phyloP scores from a whole-genome alignment of 2,329 filamentous ascomycete species.

The Penicillium psychrosexuale region DNA sequence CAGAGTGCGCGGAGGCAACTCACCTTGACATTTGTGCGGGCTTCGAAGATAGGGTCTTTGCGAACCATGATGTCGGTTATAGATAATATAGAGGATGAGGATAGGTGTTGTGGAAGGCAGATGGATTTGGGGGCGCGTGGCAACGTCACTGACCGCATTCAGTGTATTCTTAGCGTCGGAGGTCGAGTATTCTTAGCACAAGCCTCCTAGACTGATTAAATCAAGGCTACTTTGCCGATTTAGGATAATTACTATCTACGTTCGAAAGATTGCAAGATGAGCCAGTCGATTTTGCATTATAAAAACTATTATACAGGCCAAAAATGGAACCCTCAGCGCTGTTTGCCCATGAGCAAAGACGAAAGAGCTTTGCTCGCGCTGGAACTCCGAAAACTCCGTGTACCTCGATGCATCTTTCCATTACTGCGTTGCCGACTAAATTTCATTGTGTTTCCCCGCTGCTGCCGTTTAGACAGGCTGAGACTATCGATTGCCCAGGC shows the following conservation, averaged over 20 bases:
- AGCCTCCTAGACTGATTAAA: no score
- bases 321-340: constrained; percentile 20
- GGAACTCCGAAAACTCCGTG: constrained; percentile 44
- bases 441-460: constrained; percentile 23
- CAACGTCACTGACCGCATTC: constrained; percentile 30
- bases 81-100: neutral
- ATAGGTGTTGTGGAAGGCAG: constrained; percentile 3
- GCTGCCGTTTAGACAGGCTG: constrained; percentile 35
- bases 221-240: neutral
- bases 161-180: constrained; percentile 9
- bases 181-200: neutral
- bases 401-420: constrained; percentile 35
- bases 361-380: constrained; percentile 25
- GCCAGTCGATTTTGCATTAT: constrained; percentile 12
- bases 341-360: constrained; percentile 26
- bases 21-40: constrained; percentile 44
- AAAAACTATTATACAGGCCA: constrained; percentile 24
- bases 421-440: constrained; percentile 36
- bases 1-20: constrained; percentile 4
- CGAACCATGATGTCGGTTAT: constrained; percentile 35
- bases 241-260: neutral
- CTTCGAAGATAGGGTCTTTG: constrained; percentile 43
- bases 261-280: constrained; percentile 3
- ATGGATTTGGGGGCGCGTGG: constrained; percentile 16
- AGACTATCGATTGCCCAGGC: constrained; percentile 47